phyloP scores from a whole-genome alignment of 768 basidiomycete genomes.

The Lentinula sp. region DNA sequence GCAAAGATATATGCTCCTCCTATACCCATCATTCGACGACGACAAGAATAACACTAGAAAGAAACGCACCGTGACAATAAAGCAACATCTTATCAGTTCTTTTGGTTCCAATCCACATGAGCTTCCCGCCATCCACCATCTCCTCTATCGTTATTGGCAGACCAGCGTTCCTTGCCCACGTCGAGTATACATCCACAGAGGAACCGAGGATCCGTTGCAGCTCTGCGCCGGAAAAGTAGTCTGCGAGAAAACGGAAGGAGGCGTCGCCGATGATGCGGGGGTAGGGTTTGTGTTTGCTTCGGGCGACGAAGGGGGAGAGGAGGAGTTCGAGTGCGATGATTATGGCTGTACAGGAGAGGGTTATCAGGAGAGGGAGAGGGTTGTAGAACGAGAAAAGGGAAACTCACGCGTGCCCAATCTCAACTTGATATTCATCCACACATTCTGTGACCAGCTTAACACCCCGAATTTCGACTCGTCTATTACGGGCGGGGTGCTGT shows the following conservation, averaged over 20 bases:
- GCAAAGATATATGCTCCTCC: constrained; percentile 9
- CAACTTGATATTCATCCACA: not conserved
- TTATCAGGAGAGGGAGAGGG: too few species aligned
- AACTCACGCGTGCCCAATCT: not conserved
- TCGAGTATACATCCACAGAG: constrained; percentile 11
- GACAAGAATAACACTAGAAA: not conserved
- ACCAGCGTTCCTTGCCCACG: constrained; percentile 12
- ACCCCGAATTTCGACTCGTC: not conserved
- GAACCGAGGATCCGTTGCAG: not conserved
- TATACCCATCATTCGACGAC: not conserved
- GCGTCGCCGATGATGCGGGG: not conserved
- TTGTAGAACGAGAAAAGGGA: too few species aligned
- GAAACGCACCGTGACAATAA: constrained; percentile 24
- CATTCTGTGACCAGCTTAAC: not conserved
- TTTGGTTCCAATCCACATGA: constrained; percentile 28
- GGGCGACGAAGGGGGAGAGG: not conserved
- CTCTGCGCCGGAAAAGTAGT: not conserved
- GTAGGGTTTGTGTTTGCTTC: not conserved
- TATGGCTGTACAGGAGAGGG: not conserved
- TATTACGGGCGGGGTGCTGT: not conserved
- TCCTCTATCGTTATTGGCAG: constrained; percentile 19
- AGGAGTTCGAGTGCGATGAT: not conserved
- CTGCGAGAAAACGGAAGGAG: not conserved
- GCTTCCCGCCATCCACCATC: constrained; percentile 16
- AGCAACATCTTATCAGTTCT: constrained; percentile 25